phyloP scores from a whole-genome alignment of 75 land plant genomes.

The Larix kaempferi region DNA sequence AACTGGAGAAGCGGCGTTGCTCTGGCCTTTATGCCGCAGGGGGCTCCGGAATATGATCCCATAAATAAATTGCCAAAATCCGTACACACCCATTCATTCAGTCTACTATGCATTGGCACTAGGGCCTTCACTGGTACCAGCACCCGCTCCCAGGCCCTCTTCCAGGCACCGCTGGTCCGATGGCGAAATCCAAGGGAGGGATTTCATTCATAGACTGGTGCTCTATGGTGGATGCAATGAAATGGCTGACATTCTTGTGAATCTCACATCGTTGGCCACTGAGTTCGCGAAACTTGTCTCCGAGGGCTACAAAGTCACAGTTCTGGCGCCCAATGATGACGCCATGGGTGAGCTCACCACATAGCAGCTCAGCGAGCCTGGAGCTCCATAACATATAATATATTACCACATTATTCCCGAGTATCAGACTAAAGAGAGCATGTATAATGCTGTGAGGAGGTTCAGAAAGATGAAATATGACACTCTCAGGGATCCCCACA shows the following conservation, averaged over 20 bases:
- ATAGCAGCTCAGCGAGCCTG: slow-evolving; percentile 80
- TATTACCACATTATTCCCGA: too few relatives aligned
- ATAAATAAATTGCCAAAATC: slow-evolving; percentile 21
- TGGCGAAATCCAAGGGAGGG: too few relatives aligned
- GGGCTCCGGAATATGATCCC: too few relatives aligned
- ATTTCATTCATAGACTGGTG: slow-evolving; percentile 75
- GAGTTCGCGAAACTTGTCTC: slow-evolving; percentile 79
- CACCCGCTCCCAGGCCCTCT: too few relatives aligned
- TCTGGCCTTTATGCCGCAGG: slow-evolving; percentile 36
- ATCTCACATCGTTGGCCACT: slow-evolving; percentile 70
- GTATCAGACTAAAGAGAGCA: slow-evolving; percentile 97
- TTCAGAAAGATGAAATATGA: too few relatives aligned
- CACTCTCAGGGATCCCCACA: slow-evolving; percentile 54
- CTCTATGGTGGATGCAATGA: slow-evolving; percentile 91
- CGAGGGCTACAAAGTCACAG: too few relatives aligned
- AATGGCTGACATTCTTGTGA: too few relatives aligned
- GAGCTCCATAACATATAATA: too few relatives aligned
- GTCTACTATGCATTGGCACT: too few relatives aligned
- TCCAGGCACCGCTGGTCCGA: too few relatives aligned
- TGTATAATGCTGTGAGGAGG: slow-evolving; percentile 93
- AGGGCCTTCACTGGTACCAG: too few relatives aligned
- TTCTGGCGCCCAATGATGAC: slow-evolving; percentile 88
- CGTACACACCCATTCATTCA: too few relatives aligned
- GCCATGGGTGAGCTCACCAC: slow-evolving; percentile 69
- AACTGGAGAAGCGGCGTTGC: slow-evolving; percentile 20